Conservation (phyloP, 495 filamentous ascomycete genomes). For the Tuber borchii region DNA sequence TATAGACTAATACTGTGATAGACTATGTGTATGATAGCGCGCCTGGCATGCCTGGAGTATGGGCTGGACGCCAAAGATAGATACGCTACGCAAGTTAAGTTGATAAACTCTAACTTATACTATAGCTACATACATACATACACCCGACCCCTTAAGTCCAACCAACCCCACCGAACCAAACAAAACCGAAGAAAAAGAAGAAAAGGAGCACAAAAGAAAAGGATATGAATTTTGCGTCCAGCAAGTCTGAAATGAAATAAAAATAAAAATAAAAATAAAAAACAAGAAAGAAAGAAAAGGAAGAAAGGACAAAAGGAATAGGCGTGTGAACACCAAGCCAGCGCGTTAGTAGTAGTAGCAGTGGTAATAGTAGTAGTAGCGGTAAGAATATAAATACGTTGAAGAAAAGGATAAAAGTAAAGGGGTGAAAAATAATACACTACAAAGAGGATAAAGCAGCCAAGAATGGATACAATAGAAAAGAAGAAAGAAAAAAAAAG, state of each 20-base stretch:
- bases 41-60: background rate
- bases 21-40: no score
- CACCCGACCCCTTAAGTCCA: background rate
- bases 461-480: background rate
- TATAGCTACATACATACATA: background rate
- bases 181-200: conserved; percentile 1
- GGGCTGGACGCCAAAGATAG: no score
- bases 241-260: conserved; percentile 35
- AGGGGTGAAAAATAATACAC: background rate
- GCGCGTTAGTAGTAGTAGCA: background rate
- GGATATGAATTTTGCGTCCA: conserved; percentile 47
- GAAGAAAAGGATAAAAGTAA: background rate
- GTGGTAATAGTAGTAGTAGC: background rate
- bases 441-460: conserved; percentile 11
- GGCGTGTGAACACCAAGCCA: background rate
- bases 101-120: no score
- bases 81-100: no score
- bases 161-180: background rate
- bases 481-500: background rate
- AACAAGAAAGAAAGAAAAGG: conserved; percentile 6
- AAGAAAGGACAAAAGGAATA: conserved; percentile 4
- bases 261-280: conserved; percentile 13
- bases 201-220: conserved; percentile 19
- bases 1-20: background rate
- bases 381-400: background rate